phyloP scores from a whole-genome alignment of 1,284 basidiomycete genomes.

The Heterobasidion irregulare region DNA sequence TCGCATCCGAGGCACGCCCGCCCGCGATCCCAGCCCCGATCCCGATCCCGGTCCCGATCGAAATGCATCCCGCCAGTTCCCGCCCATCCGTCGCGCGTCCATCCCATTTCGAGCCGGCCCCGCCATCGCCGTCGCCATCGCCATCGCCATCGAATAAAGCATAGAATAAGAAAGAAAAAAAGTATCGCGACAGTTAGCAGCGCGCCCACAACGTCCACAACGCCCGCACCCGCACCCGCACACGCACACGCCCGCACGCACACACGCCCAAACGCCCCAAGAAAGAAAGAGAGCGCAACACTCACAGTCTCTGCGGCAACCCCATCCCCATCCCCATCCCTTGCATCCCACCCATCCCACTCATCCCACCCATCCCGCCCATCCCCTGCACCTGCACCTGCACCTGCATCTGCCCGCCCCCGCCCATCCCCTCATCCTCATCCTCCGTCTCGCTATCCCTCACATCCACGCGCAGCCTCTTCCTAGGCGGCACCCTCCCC shows the following conservation, averaged over 20 bases:
- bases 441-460: background rate
- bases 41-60: too few species aligned
- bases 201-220: background rate
- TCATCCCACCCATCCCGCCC: too few species aligned
- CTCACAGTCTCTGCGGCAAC: conserved; percentile 1
- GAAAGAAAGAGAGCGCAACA: background rate
- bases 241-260: too few species aligned
- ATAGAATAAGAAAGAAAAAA: background rate
- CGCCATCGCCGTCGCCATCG: background rate
- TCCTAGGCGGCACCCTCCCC: background rate
- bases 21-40: background rate
- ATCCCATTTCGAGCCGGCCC: background rate
- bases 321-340: background rate
- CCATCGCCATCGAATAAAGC: too few species aligned
- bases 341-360: background rate
- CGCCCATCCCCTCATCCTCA: background rate
- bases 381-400: background rate
- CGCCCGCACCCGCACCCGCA: too few species aligned
- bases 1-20: too few species aligned
- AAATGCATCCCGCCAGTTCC: background rate
- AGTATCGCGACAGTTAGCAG: background rate
- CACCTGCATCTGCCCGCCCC: too few species aligned
- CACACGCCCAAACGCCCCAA: background rate
- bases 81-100: background rate
- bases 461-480: background rate